phyloP scores from a whole-genome alignment of 2,329 filamentous ascomycete genomes.

The Botryotinia globosa region DNA sequence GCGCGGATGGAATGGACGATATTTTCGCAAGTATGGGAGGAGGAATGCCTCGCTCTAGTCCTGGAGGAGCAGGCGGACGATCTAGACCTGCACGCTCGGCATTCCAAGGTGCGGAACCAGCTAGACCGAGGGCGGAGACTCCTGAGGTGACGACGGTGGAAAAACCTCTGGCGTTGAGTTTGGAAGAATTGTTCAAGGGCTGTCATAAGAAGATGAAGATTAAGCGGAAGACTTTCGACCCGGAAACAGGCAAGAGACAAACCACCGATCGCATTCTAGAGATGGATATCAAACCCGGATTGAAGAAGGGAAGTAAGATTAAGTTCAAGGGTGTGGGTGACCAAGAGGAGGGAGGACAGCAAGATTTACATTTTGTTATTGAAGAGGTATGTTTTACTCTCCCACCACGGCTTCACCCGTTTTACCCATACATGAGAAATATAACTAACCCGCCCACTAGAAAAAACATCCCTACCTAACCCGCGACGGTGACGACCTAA shows the following conservation, averaged over 20 bases:
- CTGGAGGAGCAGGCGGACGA: conserved; percentile 48
- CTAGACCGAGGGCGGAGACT: conserved; percentile 48
- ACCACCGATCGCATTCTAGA: conserved; percentile 88
- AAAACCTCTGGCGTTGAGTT: conserved; percentile 71
- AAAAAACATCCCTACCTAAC: conserved; percentile 83
- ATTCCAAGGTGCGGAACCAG: conserved; percentile 40
- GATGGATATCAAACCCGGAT: conserved; percentile 90
- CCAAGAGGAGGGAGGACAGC: conserved; percentile 91
- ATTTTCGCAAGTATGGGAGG: conserved; percentile 44
- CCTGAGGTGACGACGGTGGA: conserved; percentile 91
- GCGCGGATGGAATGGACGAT: conserved; percentile 50
- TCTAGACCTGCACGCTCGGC: conserved; percentile 42
- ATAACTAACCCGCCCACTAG: conserved; percentile 44
- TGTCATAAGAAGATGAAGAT: conserved; percentile 97
- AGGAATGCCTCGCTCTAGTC: conserved; percentile 38
- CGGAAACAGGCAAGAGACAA: conserved; percentile 72
- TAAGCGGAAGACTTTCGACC: conserved; percentile 92
- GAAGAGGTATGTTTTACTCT: conserved; percentile 69
- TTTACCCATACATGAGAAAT: neutral
- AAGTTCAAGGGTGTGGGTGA: conserved; percentile 98
- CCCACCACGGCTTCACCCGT: neutral
- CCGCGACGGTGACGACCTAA: conserved; percentile 84
- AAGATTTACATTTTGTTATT: conserved; percentile 93
- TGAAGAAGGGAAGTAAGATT: conserved; percentile 97
- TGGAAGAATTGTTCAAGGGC: conserved; percentile 87